phyloP scores from a whole-genome alignment of 2,329 filamentous ascomycete species.

The Claviceps cyperi region DNA sequence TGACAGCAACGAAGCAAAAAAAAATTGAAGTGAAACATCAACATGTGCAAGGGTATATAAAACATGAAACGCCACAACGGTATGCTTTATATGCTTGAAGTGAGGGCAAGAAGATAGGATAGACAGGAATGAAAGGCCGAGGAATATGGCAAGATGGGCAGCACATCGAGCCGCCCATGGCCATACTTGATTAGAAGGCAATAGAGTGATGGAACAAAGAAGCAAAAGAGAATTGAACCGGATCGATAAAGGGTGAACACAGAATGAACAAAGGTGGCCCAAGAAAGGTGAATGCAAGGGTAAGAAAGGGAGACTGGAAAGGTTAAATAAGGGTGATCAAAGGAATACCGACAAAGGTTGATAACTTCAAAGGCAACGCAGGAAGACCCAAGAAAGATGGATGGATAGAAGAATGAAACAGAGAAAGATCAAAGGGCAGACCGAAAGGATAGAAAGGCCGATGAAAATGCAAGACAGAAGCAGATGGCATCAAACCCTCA shows the following conservation, averaged over 20 bases:
- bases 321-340: conserved; percentile 1
- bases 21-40: neutral
- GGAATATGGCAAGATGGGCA: no score
- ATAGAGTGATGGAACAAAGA: no score
- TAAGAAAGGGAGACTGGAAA: neutral
- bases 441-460: no score
- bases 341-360: neutral
- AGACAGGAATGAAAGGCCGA: no score
- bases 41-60: conserved; percentile 17
- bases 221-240: no score
- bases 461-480: no score
- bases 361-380: neutral
- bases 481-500: neutral
- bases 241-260: neutral
- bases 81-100: neutral
- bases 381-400: conserved; percentile 6
- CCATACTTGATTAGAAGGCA: no score
- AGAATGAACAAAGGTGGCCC: neutral
- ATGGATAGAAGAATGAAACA: conserved; percentile 2
- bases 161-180: no score
- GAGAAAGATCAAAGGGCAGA: neutral
- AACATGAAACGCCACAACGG: conserved; percentile 18
- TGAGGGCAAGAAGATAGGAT: no score
- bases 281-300: neutral
- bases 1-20: neutral